A percentile compares a stretch with the other conserved stretches of the same genome.
These are phyloP conservation scores for Pelargonium citronellum DNA, from an alignment of 441 rosid species.

Conservation along the genomic window DNA sequence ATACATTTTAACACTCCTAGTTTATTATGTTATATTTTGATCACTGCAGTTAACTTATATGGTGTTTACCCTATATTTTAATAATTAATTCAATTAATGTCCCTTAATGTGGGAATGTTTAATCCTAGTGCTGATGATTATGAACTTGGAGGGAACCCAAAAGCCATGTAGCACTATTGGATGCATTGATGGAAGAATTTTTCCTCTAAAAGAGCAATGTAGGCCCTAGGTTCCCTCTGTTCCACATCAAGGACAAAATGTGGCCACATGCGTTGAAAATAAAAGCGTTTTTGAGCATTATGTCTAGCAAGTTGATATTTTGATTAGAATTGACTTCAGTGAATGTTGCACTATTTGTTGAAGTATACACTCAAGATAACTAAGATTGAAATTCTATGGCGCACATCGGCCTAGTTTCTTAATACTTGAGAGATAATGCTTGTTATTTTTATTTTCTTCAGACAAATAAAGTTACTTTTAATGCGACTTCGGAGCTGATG, in stretches of 20 bases:
- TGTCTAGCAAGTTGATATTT: neutral
- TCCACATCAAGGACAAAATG: neutral
- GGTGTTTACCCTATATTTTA: neutral
- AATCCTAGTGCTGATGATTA: neutral
- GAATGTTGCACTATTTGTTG: neutral
- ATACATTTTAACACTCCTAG: neutral
- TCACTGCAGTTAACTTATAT: neutral
- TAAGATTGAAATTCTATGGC: slow-evolving; percentile 1
- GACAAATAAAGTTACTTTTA: slow-evolving; percentile 7
- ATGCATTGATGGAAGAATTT: neutral
- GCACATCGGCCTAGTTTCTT: neutral
- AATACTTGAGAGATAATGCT: neutral
- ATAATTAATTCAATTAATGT: too few relatives aligned
- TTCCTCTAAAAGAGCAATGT: neutral
- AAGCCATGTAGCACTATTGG: neutral
- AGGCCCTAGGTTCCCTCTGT: neutral
- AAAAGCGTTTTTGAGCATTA: neutral
- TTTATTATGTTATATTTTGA: neutral
- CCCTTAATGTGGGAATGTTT: neutral
- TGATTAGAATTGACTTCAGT: neutral
- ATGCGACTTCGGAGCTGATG: slow-evolving; percentile 8
- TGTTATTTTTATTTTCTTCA: slow-evolving; percentile 1
- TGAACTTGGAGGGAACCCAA: neutral
- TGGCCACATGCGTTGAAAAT: neutral
- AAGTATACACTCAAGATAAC: neutral